phyloP scores from a whole-genome alignment of 2,329 filamentous ascomycete species.

The Rugonectria rugulosa region DNA sequence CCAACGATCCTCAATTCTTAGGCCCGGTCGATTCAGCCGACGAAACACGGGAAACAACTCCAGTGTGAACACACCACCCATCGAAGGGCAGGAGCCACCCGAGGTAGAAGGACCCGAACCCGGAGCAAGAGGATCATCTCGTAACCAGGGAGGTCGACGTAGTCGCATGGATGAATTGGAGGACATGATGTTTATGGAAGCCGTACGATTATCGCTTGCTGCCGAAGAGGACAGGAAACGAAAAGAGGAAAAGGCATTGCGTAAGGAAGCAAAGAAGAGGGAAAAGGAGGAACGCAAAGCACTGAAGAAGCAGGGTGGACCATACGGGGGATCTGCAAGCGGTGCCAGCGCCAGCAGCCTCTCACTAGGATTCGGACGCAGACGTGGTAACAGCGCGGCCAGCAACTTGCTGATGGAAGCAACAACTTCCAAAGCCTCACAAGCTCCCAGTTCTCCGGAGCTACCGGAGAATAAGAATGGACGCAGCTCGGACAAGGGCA shows the following conservation, averaged over 20 bases:
- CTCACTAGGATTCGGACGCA: constrained; percentile 66
- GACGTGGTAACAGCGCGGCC: constrained; percentile 65
- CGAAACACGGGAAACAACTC: constrained; percentile 55
- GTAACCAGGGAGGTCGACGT: constrained; percentile 43
- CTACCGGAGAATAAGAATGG: constrained; percentile 36
- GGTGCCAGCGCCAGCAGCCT: constrained; percentile 69
- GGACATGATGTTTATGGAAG: constrained; percentile 99
- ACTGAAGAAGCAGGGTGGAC: constrained; percentile 65
- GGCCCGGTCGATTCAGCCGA: constrained; percentile 63
- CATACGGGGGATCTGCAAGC: constrained; percentile 46
- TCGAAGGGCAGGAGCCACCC: constrained; percentile 22
- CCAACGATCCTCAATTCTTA: constrained; percentile 52
- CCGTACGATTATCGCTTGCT: constrained; percentile 88
- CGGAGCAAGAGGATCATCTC: constrained; percentile 30
- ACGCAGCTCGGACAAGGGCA: constrained; percentile 54
- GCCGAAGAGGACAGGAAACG: constrained; percentile 92
- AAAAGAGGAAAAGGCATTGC: constrained; percentile 64
- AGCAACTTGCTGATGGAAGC: constrained; percentile 68
- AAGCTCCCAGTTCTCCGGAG: constrained; percentile 35
- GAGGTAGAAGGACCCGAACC: constrained; percentile 36
- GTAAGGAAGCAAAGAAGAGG: constrained; percentile 83
- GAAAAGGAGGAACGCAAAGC: constrained; percentile 86
- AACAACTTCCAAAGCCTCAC: constrained; percentile 55
- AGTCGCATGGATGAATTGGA: constrained; percentile 85
- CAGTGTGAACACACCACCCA: constrained; percentile 41